A percentile compares a stretch with the other conserved stretches of the same genome.
Evolutionary conservation across 192 early-diverging fungal species (phyloP).

Genomic region (Coemansia sp.): DNA sequence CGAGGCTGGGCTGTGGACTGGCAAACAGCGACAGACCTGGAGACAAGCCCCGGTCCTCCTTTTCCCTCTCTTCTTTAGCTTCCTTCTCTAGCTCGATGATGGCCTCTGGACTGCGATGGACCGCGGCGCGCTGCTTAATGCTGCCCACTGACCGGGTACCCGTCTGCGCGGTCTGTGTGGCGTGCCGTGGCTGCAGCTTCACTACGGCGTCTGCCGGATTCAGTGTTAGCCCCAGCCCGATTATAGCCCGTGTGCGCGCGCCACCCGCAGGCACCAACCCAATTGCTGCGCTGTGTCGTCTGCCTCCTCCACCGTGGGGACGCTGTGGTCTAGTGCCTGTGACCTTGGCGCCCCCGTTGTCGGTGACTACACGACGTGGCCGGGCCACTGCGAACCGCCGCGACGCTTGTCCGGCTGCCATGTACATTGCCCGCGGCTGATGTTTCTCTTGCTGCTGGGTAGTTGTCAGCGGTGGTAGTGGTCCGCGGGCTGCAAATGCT

Average conservation of each 20-base stretch:
- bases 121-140: neutral
- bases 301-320: neutral
- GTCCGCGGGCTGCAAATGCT: neutral
- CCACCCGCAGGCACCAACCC: conserved; percentile 12
- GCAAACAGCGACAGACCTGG: neutral
- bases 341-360: conserved; percentile 9
- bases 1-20: neutral
- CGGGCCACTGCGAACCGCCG: conserved; percentile 39
- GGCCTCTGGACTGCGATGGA: neutral
- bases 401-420: neutral
- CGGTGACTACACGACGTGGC: conserved; percentile 40
- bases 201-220: conserved; percentile 48
- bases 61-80: neutral
- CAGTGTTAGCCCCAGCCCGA: conserved; percentile 45
- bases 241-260: conserved; percentile 31
- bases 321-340: neutral
- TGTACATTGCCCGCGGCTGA: neutral
- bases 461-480: neutral
- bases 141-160: neutral
- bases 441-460: neutral
- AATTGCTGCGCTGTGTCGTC: conserved; percentile 20
- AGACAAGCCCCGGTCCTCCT: neutral
- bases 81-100: neutral
- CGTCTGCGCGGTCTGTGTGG: neutral
- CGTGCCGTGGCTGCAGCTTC: conserved; percentile 22